Evolutionary conservation across 163 green algal genomes (phyloP), one percentile per base, ranked within the genome.

Genomic region (Scenedesmus sp.): DNA sequence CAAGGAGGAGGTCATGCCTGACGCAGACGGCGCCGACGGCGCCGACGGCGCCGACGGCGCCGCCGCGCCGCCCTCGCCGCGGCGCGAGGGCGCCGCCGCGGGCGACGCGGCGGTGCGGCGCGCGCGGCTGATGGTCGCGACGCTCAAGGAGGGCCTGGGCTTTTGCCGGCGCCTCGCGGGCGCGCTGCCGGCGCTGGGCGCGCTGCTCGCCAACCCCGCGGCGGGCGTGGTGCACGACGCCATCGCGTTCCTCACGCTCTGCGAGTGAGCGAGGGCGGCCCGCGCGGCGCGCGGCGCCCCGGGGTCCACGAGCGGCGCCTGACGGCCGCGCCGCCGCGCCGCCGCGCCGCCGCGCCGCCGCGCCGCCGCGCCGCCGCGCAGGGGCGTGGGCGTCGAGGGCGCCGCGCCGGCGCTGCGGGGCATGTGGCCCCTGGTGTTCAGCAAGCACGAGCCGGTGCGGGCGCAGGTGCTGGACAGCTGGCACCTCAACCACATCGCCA

Each of bases 361-460:
- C n/a, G n/a, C n/a, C n/a, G n/a, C n/a, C n/a, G n/a, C 39, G 10
- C 6, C 39, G 39, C 36, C 36, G 31, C 24, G 31, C 75, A 73
- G 77, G 57, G 45, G 47, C 78, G 92, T 77, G 77, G 75, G 87
- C 63, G 70, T 95, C n/a, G 69, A 80, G n/a, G 90, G 87, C 42
- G 84, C 88, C 1, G 69, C 63, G 11, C 75, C 69, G 18, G 83
- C 87, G 1, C 79, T 95, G 53, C 86, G 91, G 31, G 84, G 83
- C 42, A 93, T 95, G 82, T 91, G 97, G 78, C 89, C 89, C 3
- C 86, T 97, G 28, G 86, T 97, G 11, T 97, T 97, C 85, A 92
- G 87, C 18, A 78, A 83, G 20, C 92, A 98, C 64, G 83, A 90
- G 67, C 82, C 84, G 72, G 84, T 91, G 56, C 54, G 63, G 26